phyloP scores from a whole-genome alignment of 2,329 filamentous ascomycete species.

The Aspergillus awamori region DNA sequence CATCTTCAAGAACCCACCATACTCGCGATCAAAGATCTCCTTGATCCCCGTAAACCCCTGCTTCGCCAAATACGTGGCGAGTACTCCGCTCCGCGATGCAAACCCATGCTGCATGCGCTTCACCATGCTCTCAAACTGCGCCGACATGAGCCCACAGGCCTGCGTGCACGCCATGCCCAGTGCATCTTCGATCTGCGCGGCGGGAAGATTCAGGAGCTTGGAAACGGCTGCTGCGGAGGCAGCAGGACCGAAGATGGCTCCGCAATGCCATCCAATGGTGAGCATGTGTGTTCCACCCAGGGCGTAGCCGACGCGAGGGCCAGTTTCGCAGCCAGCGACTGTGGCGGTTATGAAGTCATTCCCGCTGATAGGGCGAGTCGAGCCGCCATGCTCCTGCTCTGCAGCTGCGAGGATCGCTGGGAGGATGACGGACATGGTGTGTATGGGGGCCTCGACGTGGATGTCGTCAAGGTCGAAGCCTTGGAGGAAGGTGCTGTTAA shows the following conservation, averaged over 20 bases:
- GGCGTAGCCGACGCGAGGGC: slow-evolving; percentile 43
- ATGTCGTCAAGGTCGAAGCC: slow-evolving; percentile 51
- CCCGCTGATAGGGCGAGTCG: slow-evolving; percentile 24
- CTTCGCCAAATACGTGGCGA: slow-evolving; percentile 43
- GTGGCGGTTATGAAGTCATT: slow-evolving; percentile 38
- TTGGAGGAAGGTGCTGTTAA: slow-evolving; percentile 51
- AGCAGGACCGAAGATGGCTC: slow-evolving; percentile 43
- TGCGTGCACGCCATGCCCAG: slow-evolving; percentile 48
- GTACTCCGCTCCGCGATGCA: slow-evolving; percentile 47
- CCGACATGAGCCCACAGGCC: slow-evolving; percentile 45
- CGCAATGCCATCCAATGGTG: slow-evolving; percentile 46
- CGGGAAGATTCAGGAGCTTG: slow-evolving; percentile 37
- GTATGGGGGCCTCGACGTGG: slow-evolving; percentile 45
- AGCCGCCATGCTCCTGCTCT: background rate
- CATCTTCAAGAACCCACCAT: slow-evolving; percentile 46
- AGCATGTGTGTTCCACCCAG: slow-evolving; percentile 45
- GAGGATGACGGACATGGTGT: slow-evolving; percentile 42
- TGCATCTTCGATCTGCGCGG: slow-evolving; percentile 36
- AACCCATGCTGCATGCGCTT: slow-evolving; percentile 54
- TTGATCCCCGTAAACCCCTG: slow-evolving; percentile 48
- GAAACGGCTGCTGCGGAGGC: slow-evolving; percentile 36
- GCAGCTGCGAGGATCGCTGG: slow-evolving; percentile 45
- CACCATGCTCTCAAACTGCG: slow-evolving; percentile 46
- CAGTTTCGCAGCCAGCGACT: slow-evolving; percentile 45
- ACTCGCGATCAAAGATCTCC: slow-evolving; percentile 45